A percentile compares a stretch with the other conserved stretches of the same genome.
These are phyloP conservation scores for Adansonia rubrostipa DNA, from an alignment of 441 rosid species.

Conservation along the genomic window DNA sequence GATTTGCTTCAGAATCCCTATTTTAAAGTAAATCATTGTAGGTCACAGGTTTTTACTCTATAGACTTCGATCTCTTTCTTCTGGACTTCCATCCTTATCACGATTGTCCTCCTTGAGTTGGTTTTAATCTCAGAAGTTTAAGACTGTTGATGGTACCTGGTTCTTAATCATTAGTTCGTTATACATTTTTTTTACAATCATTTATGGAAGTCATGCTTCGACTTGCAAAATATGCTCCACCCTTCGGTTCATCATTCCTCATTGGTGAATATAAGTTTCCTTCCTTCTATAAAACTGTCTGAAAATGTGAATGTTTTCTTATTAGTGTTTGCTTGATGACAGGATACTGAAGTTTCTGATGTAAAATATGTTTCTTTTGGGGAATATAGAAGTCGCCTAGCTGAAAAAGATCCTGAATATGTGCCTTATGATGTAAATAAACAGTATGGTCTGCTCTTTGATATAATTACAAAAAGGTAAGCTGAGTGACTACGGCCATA, in stretches of 20 bases:
- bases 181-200: neutral
- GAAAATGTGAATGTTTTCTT: slow-evolving; percentile 31
- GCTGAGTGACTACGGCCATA: slow-evolving; percentile 9
- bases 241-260: neutral
- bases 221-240: slow-evolving; percentile 16
- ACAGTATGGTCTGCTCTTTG: slow-evolving; percentile 72
- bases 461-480: slow-evolving; percentile 72
- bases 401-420: slow-evolving; percentile 72
- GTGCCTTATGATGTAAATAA: slow-evolving; percentile 79
- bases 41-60: neutral
- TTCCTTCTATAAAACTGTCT: slow-evolving; percentile 17
- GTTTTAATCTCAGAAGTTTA: neutral
- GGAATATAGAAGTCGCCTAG: slow-evolving; percentile 67
- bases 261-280: neutral
- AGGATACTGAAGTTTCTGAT: slow-evolving; percentile 91
- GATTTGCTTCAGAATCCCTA: slow-evolving; percentile 4
- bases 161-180: neutral
- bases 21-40: neutral
- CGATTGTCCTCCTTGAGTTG: neutral
- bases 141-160: neutral
- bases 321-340: slow-evolving; percentile 26
- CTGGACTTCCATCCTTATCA: slow-evolving; percentile 11
- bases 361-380: slow-evolving; percentile 70
- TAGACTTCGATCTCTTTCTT: neutral
- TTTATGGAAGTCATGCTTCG: neutral